Evolutionary conservation across 257 asterid species (phyloP).

Genomic region (Craterostigma plantagineum): DNA sequence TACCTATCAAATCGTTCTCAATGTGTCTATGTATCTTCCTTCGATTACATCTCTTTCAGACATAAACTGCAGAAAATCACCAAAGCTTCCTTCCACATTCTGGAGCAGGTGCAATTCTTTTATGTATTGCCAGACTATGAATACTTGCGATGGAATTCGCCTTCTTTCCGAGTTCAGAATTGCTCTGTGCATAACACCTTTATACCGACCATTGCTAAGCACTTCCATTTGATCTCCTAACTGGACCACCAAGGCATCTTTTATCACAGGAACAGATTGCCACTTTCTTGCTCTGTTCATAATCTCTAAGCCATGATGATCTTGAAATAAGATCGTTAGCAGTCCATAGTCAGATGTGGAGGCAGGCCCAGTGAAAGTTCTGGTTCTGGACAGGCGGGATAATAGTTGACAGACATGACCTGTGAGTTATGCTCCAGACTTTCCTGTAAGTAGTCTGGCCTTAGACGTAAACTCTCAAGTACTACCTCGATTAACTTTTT

Average conservation of each 20-base stretch:
- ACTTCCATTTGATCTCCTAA: conserved; percentile 41
- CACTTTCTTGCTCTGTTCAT: conserved; percentile 11
- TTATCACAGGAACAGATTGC: conserved; percentile 14
- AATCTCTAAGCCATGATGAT: conserved; percentile 18
- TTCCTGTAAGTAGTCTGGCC: conserved; percentile 13
- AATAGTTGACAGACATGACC: conserved; percentile 25
- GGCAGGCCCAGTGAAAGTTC: conserved; percentile 28
- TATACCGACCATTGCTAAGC: conserved; percentile 28
- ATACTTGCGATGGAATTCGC: conserved; percentile 27
- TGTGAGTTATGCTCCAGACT: conserved; percentile 23
- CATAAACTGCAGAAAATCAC: conserved; percentile 24
- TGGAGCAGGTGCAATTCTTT: conserved; percentile 15
- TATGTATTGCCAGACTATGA: conserved; percentile 30
- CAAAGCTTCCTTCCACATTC: conserved; percentile 34
- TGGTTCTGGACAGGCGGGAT: conserved; percentile 27
- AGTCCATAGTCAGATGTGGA: conserved; percentile 30
- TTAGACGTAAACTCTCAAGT: conserved; percentile 31
- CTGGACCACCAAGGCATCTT: conserved; percentile 18
- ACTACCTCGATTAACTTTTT: conserved; percentile 12
- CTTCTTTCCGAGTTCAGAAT: conserved; percentile 10
- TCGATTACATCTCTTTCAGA: no score
- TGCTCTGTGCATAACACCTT: conserved; percentile 20
- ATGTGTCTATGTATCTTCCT: no score
- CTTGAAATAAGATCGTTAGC: conserved; percentile 23
- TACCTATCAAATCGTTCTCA: no score